Evolutionary conservation across 164 flowering plant genomes (phyloP), one percentile per base, ranked within the genome.

Genomic region (Cinnamomum micranthum): DNA sequence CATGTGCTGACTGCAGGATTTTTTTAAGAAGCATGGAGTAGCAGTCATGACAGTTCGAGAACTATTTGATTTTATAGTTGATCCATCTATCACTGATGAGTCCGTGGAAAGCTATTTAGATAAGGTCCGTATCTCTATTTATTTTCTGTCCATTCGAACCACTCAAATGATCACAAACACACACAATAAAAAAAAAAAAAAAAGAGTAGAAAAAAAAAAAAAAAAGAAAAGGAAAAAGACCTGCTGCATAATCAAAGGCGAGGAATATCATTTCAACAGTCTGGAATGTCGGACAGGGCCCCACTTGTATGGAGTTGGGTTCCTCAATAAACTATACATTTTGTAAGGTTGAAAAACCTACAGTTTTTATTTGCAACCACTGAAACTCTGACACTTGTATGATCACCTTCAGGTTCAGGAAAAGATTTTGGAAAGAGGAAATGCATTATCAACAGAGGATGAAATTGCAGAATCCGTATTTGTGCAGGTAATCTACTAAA

Each of bases 11-110:
- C 23, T 85, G 75, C 91, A 96, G 99, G 96, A 91, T 80, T 96
- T 90, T 83, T 96, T 94, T 70, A 87, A 73, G 76, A 96, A 92
- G 75, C 86, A 90, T 81, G 98, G 98, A 65, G 93, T 96, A 11
- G 98, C 93, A 75, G 97, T 94, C 6, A 96, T 96, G 99, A 88
- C 91, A 58, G 88, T 89, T 22, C 83, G 95, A 23, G 97, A 96
- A 75, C 87, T 96, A 67, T 94, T 96, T 83, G 97, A 94, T 81
- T 96, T 96, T 79, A 91, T 96, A 35, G 98, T 94, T 71, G 97
- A 96, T 84, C 81, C 93, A 62, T 77, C 90, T 15, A 91, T 96
- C 74, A 55, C 87, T 33, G 99, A 94, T 78, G 97, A 92, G 25
- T 81, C 90, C 3, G 84, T 94, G 66, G 99, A 96, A 65, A 77